These are phyloP conservation scores for Fusarium dlaminii DNA, from an alignment of 2,329 filamentous ascomycete species.

Conservation along the genomic window DNA sequence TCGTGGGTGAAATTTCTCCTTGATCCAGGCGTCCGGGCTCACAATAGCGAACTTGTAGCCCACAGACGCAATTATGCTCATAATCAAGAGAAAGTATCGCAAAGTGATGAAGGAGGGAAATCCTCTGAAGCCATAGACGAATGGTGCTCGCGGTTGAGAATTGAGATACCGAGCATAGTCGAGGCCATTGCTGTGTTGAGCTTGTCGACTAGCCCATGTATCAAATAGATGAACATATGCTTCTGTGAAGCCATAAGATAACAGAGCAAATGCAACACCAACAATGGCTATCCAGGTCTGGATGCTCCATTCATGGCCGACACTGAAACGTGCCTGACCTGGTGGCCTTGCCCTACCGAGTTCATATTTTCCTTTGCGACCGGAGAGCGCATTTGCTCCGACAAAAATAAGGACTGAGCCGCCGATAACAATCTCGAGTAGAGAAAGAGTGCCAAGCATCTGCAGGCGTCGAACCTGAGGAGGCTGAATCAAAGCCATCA, in stretches of 20 bases:
- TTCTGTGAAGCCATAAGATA: background rate
- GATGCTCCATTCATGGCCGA: background rate
- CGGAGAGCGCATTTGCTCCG: background rate
- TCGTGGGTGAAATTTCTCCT: background rate
- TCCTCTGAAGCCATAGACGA: background rate
- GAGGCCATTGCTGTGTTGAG: background rate
- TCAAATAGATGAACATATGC: conserved; percentile 8
- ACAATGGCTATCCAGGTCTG: conserved; percentile 2
- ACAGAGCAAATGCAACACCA: background rate
- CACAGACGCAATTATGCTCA: background rate
- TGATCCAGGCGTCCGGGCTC: background rate
- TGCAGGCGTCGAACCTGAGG: background rate
- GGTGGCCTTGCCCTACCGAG: background rate
- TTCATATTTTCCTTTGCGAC: background rate
- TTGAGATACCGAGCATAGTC: conserved; percentile 11
- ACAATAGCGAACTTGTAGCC: conserved; percentile 5
- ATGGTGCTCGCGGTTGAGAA: background rate
- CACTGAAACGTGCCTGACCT: background rate
- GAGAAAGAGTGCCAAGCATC: background rate
- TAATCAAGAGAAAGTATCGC: background rate
- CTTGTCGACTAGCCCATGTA: background rate
- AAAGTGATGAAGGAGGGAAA: background rate
- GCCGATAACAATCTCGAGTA: background rate
- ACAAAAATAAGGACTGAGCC: background rate
- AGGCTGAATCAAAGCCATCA: background rate